These are phyloP conservation scores for Daldinia childiae DNA, from an alignment of 495 filamentous ascomycete genomes.

Conservation along the genomic window DNA sequence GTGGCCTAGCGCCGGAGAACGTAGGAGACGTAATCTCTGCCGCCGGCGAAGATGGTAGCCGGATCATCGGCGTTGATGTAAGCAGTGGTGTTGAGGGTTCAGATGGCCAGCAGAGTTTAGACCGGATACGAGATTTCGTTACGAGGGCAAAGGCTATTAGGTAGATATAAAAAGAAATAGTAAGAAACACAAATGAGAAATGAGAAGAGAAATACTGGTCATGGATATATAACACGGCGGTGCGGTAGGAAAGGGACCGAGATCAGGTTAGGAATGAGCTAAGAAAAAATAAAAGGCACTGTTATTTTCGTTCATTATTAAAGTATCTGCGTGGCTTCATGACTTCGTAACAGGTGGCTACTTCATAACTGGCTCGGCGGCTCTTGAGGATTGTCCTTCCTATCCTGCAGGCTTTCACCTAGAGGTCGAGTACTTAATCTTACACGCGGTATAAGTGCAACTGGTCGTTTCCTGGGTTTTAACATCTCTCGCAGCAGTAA, in stretches of 20 bases:
- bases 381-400: neutral
- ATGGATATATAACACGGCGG: neutral
- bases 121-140: slow-evolving; percentile 86
- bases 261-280: neutral
- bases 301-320: neutral
- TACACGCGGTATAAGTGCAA: neutral
- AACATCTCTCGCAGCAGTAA: neutral
- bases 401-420: neutral
- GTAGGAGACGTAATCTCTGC: slow-evolving; percentile 68
- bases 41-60: slow-evolving; percentile 62
- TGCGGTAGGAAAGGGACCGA: neutral
- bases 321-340: slow-evolving; percentile 1
- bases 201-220: neutral
- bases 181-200: neutral
- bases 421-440: neutral
- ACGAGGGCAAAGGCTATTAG: slow-evolving; percentile 69
- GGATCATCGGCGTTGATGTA: slow-evolving; percentile 87
- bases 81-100: slow-evolving; percentile 88
- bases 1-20: slow-evolving; percentile 81
- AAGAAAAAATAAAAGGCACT: neutral
- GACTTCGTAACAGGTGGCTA: slow-evolving; percentile 6
- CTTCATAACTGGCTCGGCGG: neutral
- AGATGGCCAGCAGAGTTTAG: slow-evolving; percentile 79
- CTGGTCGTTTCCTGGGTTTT: neutral
- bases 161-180: slow-evolving; percentile 32